Evolutionary conservation across 805 yeast species (phyloP).

Genomic region (Candida tallmaniae): DNA sequence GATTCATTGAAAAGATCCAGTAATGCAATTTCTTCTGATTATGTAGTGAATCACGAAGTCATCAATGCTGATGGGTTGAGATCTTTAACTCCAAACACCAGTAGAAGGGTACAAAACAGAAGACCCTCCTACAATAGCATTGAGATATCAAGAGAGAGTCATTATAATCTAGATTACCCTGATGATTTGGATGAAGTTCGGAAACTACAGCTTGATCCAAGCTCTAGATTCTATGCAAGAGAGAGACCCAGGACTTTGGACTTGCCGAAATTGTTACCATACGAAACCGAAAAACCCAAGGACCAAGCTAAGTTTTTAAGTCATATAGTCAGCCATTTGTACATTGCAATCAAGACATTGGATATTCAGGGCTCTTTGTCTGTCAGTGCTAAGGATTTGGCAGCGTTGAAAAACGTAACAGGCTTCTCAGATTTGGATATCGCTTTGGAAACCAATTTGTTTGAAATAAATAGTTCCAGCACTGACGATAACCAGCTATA

Average conservation of each 20-base stretch:
- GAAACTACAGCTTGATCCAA: conserved; percentile 27
- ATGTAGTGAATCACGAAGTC: neutral
- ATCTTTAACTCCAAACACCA: conserved; percentile 23
- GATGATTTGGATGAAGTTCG: conserved; percentile 29
- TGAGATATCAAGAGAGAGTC: conserved; percentile 24
- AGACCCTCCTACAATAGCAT: conserved; percentile 30
- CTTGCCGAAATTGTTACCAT: conserved; percentile 58
- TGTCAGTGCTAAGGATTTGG: conserved; percentile 64
- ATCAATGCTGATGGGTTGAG: conserved; percentile 10
- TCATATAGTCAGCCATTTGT: conserved; percentile 75
- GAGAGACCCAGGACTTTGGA: conserved; percentile 37
- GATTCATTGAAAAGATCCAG: conserved; percentile 1
- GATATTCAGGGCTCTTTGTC: conserved; percentile 70
- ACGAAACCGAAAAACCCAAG: conserved; percentile 58
- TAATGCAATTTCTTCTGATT: conserved; percentile 1
- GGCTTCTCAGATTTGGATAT: conserved; percentile 39
- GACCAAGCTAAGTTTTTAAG: conserved; percentile 72
- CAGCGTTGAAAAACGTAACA: conserved; percentile 30
- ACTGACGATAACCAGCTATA: conserved; percentile 1
- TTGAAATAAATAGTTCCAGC: conserved; percentile 21
- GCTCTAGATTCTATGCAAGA: conserved; percentile 35
- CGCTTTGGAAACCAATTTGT: conserved; percentile 52
- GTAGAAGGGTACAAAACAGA: conserved; percentile 15
- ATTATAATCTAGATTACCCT: conserved; percentile 52
- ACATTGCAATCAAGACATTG: conserved; percentile 68